Evolutionary conservation across 2,329 filamentous ascomycete genomes (phyloP).

Genomic region (Pseudohalonectria lignicola): DNA sequence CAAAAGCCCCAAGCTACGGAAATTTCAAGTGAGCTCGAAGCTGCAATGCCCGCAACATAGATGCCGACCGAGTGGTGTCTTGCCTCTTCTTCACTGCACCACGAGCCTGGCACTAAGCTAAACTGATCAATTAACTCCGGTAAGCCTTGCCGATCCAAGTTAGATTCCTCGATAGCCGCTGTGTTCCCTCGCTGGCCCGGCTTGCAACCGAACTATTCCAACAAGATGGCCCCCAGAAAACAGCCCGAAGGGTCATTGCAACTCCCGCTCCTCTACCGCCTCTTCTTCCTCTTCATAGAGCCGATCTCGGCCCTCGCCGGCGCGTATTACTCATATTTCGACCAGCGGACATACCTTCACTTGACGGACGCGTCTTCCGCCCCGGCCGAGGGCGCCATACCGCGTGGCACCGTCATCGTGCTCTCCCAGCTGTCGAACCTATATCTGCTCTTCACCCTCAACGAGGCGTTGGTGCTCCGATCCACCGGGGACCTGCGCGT

Average conservation of each 20-base stretch:
- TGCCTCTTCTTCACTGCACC: too few species aligned
- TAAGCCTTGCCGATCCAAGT: too few species aligned
- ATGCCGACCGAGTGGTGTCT: too few species aligned
- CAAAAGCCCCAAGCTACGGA: too few species aligned
- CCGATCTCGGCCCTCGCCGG: constrained; percentile 41
- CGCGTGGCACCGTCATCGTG: constrained; percentile 52
- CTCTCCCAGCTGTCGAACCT: constrained; percentile 69
- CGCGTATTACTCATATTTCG: constrained; percentile 39
- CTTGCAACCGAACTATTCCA: too few species aligned
- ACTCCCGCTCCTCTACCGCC: constrained; percentile 51
- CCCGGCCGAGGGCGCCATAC: constrained; percentile 28
- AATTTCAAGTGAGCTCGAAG: too few species aligned
- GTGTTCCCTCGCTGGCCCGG: too few species aligned
- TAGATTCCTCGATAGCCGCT: too few species aligned
- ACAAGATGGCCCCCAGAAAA: too few species aligned
- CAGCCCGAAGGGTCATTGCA: constrained; percentile 19
- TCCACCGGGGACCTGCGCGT: constrained; percentile 56
- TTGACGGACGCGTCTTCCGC: constrained; percentile 49
- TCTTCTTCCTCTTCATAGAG: constrained; percentile 70
- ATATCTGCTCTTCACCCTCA: constrained; percentile 66
- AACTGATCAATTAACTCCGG: too few species aligned
- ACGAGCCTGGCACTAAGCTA: too few species aligned
- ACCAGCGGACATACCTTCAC: constrained; percentile 45
- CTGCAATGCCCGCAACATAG: too few species aligned
- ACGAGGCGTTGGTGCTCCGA: constrained; percentile 66